These are phyloP conservation scores for Pyrenophora tritici-repentis DNA, from an alignment of 2,329 filamentous ascomycete species.

Conservation along the genomic window DNA sequence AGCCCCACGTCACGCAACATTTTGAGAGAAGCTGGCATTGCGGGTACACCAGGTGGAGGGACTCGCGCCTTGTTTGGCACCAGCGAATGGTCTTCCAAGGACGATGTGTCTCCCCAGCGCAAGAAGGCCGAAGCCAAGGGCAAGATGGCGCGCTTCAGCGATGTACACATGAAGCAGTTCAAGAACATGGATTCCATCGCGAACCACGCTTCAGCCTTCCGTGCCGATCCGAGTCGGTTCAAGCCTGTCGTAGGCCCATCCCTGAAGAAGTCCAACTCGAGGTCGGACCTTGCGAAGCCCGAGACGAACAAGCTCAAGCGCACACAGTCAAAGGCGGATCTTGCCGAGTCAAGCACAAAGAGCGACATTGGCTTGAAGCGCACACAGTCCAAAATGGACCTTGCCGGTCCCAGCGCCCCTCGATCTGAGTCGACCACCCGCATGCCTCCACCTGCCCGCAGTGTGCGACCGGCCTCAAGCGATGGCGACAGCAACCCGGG, in stretches of 20 bases:
- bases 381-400: constrained; percentile 62
- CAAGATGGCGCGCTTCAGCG: constrained; percentile 78
- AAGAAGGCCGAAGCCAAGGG: constrained; percentile 82
- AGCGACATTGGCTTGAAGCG: constrained; percentile 53
- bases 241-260: constrained; percentile 51
- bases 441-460: constrained; percentile 30
- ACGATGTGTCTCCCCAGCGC: constrained; percentile 57
- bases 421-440: constrained; percentile 44
- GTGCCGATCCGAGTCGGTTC: constrained; percentile 60
- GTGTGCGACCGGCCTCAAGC: constrained; percentile 32
- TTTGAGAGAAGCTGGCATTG: constrained; percentile 70
- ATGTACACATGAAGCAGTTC: constrained; percentile 84
- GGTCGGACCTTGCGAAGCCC: constrained; percentile 55
- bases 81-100: constrained; percentile 41
- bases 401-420: constrained; percentile 55
- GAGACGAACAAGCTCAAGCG: constrained; percentile 56
- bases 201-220: constrained; percentile 79
- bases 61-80: constrained; percentile 47
- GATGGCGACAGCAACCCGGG: constrained; percentile 45
- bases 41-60: constrained; percentile 52
- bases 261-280: constrained; percentile 44
- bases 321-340: constrained; percentile 62
- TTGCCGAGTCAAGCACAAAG: constrained; percentile 63
- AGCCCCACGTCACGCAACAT: constrained; percentile 65
- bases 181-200: constrained; percentile 98